Conservation (phyloP, 169 alveolate species). For the Eimeria acervulina region DNA sequence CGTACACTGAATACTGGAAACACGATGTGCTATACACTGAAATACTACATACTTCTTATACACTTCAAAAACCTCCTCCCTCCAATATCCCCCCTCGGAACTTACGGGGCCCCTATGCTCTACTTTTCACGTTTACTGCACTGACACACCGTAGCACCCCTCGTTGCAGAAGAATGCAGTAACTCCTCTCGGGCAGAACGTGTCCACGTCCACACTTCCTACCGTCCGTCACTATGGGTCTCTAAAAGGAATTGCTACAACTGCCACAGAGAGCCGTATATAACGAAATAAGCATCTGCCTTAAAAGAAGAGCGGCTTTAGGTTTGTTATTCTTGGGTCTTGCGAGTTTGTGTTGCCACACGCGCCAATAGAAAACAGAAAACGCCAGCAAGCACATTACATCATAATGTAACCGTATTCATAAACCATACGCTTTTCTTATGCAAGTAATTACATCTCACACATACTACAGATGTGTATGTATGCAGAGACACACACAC, state of each 20-base stretch:
- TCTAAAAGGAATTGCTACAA: background rate
- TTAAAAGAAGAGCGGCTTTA: constrained; percentile 52
- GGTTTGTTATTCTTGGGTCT: constrained; percentile 22
- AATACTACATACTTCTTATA: too few relatives aligned
- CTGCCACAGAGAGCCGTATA: background rate
- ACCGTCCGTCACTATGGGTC: too few relatives aligned
- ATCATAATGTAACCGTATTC: background rate
- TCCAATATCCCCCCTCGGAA: too few relatives aligned
- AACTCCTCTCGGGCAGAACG: too few relatives aligned
- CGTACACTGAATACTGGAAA: too few relatives aligned
- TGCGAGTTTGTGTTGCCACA: constrained; percentile 45
- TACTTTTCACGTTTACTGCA: too few relatives aligned
- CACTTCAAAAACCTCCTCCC: too few relatives aligned
- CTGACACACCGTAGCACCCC: too few relatives aligned
- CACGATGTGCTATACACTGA: too few relatives aligned
- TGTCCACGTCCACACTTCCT: too few relatives aligned
- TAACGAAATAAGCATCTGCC: background rate
- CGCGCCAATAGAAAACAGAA: constrained; percentile 54
- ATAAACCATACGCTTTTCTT: background rate
- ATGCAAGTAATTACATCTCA: background rate
- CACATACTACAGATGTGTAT: background rate
- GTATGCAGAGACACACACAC: background rate
- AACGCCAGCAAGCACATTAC: constrained; percentile 5
- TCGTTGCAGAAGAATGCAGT: too few relatives aligned
- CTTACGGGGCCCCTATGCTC: too few relatives aligned